phyloP scores from a whole-genome alignment of 2,329 filamentous ascomycete species.

The Verticillium nonalfalfae region DNA sequence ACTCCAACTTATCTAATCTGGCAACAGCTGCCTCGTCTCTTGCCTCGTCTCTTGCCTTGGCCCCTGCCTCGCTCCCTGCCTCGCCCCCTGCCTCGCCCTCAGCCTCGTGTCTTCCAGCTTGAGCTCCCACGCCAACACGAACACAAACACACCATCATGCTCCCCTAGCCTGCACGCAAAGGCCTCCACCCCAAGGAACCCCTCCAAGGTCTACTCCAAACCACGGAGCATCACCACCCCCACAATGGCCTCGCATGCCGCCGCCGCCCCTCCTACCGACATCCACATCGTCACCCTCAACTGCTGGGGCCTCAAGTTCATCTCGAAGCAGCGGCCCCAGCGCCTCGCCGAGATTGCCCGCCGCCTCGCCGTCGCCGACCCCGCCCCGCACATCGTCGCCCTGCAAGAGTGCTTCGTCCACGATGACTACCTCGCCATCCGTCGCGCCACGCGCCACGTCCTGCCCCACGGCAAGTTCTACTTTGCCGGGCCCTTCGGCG shows the following conservation, averaged over 20 bases:
- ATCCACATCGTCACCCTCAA: slow-evolving; percentile 85
- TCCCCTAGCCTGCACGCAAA: background rate
- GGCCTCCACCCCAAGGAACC: background rate
- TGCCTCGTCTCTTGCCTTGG: too few relatives aligned
- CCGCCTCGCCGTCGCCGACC: slow-evolving; percentile 62
- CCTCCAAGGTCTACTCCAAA: too few relatives aligned
- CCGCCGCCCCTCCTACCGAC: slow-evolving; percentile 34
- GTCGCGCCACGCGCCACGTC: slow-evolving; percentile 62
- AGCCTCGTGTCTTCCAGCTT: too few relatives aligned
- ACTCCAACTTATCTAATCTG: background rate
- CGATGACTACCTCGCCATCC: slow-evolving; percentile 74
- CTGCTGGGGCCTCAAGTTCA: slow-evolving; percentile 91
- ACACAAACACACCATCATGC: background rate
- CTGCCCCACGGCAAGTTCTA: slow-evolving; percentile 94
- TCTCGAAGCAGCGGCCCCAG: slow-evolving; percentile 70
- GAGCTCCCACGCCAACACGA: too few relatives aligned
- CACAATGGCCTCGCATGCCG: slow-evolving; percentile 18
- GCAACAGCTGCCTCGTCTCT: too few relatives aligned
- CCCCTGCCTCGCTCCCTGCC: too few relatives aligned
- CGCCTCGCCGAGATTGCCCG: slow-evolving; percentile 80
- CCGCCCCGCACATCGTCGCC: slow-evolving; percentile 78
- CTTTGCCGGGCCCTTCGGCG: slow-evolving; percentile 80
- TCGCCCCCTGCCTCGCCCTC: too few relatives aligned
- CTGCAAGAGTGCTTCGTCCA: slow-evolving; percentile 94
- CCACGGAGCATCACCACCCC: background rate